Conservation (phyloP, 2,329 filamentous ascomycete genomes). For the Phialophora tarda region DNA sequence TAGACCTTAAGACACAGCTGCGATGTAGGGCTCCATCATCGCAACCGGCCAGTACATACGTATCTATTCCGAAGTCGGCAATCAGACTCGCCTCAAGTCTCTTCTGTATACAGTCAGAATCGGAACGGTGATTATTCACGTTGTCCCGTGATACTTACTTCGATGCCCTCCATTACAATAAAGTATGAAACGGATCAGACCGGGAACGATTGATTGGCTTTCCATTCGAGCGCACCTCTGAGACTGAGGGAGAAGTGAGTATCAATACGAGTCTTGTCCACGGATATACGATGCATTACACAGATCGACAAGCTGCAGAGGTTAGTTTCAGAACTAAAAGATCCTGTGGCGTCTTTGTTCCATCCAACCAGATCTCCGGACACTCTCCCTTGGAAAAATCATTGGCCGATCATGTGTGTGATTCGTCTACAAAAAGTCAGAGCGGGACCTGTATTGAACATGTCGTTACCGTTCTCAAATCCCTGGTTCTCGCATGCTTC, state of each 20-base stretch:
- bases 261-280: background rate
- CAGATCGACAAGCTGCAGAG: background rate
- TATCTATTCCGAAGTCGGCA: background rate
- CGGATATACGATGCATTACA: background rate
- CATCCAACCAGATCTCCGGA: background rate
- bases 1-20: no score
- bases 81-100: background rate
- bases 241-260: background rate
- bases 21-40: no score
- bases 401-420: background rate
- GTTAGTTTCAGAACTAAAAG: background rate
- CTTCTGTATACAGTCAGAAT: background rate
- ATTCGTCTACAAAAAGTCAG: background rate
- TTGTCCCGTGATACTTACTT: background rate
- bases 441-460: background rate
- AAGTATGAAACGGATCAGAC: background rate
- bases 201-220: background rate
- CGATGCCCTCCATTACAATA: background rate
- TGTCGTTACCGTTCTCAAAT: background rate
- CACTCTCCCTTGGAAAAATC: background rate
- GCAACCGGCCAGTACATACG: no score
- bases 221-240: background rate
- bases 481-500: background rate
- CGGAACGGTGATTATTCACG: background rate
- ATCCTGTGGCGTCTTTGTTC: background rate